Evolutionary conservation across 805 yeast species (phyloP), one percentile per base, ranked within the genome.

Genomic region (Lipomyces orientalis): DNA sequence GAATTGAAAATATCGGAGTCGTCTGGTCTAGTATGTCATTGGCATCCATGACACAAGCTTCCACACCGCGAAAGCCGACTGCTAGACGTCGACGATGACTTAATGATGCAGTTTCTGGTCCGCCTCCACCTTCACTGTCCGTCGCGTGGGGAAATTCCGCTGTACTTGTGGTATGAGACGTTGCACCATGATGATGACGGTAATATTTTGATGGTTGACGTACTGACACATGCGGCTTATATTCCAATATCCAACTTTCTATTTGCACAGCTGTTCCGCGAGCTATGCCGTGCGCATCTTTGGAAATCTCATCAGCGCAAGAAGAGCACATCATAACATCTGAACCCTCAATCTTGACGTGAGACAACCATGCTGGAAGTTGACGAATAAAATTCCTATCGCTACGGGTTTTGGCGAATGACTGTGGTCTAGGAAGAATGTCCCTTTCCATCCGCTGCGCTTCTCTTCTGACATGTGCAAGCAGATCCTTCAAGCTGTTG

Each of bases 361-460:
- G 67, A 1, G 76, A 67, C 3, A 76, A 65, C 79, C 79, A 76
- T 1, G 71, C 52, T 1, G 79, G 78, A 16, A 68, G n/a, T 16
- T 31, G 57, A 8, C 59, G 60, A 51, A 67, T n/a, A n/a, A 39
- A 52, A 60, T 64, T 71, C 29, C 2, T 46, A n/a, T 54, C 37
- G 7, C 19, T 12, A 1, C 19, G 33, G 16, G 22, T 34, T 16
- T 19, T 19, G 7, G 25, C 56, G 57, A 9, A 25, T 12, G 49
- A 59, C 37, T n/a, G 33, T 22, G 29, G 34, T n/a, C 46, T 33
- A 14, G 54, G 60, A 43, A 54, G n/a, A 22, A 19, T 49, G 22
- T 31, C 29, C 39, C 33, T 51, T 46, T 49, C 64, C 58, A 39
- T 65, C 25, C 59, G 57, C 35, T 34, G 37, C 16, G 62, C 63